A percentile compares a stretch with the other conserved stretches of the same genome.
Conservation (phyloP, 164 flowering plant genomes). For the Vitis labrusca region DNA sequence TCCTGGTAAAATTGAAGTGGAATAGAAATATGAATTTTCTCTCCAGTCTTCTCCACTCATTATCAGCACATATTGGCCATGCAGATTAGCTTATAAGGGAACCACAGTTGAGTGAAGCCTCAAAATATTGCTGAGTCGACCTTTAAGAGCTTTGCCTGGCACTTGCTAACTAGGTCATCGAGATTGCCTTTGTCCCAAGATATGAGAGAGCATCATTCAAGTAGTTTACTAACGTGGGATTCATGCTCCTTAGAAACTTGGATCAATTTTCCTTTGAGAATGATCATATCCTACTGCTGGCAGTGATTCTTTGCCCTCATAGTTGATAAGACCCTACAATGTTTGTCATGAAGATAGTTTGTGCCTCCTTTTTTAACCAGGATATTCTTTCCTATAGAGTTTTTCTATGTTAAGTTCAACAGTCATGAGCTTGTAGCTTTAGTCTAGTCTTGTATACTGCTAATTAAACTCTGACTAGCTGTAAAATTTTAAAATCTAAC, state of each 20-base stretch:
- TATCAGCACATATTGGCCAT: too few relatives aligned
- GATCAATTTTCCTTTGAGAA: not conserved
- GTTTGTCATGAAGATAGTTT: not conserved
- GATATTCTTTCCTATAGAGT: not conserved
- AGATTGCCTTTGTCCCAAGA: not conserved
- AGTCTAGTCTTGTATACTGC: not conserved
- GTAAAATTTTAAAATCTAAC: not conserved
- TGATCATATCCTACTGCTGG: too few relatives aligned
- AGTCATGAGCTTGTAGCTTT: not conserved
- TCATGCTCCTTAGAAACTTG: not conserved
- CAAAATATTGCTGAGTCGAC: not conserved
- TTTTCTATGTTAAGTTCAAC: not conserved
- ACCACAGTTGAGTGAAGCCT: not conserved
- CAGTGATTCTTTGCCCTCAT: not conserved
- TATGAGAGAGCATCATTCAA: not conserved
- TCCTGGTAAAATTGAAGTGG: too few relatives aligned
- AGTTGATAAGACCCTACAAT: not conserved
- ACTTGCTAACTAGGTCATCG: not conserved
- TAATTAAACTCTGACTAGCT: not conserved
- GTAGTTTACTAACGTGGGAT: not conserved
- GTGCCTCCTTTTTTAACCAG: not conserved
- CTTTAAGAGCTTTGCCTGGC: not conserved
- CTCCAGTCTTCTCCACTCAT: too few relatives aligned
- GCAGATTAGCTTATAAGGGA: too few relatives aligned
- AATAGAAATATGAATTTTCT: too few relatives aligned